Base-by-base conservation (phyloP, 305 asterid species). In the Fraxinus nigra region DNA sequence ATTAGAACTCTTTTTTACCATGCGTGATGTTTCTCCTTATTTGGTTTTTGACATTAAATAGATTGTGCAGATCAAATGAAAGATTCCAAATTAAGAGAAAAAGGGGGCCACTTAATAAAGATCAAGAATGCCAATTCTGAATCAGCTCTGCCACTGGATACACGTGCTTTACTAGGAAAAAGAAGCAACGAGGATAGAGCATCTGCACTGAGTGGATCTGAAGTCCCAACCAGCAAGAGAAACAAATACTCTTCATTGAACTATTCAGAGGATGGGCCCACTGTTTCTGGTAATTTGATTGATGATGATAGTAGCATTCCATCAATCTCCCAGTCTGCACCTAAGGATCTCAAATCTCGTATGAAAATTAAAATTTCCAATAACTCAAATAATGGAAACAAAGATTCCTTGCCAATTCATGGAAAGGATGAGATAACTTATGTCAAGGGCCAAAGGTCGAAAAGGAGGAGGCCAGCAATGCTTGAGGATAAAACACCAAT, bases 361-460 rank as follows among this genome's bases (percentile, higher is more conserved):
- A 86, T 92, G 86, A 91, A 90, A 88, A 89, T 92, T 13, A 93
- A 93, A 87, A 89, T 94, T 72, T 90, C 91, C 80, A 94, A 88
- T 90, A 96, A 86, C 82, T 86, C 94, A 70, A 89, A 82, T 72
- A 81, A 84, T 72, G 95, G 89, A 65, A 90, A 82, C 87, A 93
- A 82, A 80, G 89, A 72, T 63, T 9, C 90, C 0, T 86, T 91
- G 81, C 81, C 90, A 69, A 85, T 90, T 82, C 85, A 84, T 34
- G 92, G 87, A 80, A 93, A 91, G 88, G 93, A 92, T 1, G 98
- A 93, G 85, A 90, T 86, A 70, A 86, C 91, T 76, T 89, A 85
- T 85, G 87, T 91, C 3, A 90, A 96, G 88, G 98, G 98, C 67
- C 98, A 90, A 84, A 89, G 97, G 79, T 93, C 98, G 28, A 96